Conservation (phyloP, 2,329 filamentous ascomycete genomes). For the Penicillium sp. region DNA sequence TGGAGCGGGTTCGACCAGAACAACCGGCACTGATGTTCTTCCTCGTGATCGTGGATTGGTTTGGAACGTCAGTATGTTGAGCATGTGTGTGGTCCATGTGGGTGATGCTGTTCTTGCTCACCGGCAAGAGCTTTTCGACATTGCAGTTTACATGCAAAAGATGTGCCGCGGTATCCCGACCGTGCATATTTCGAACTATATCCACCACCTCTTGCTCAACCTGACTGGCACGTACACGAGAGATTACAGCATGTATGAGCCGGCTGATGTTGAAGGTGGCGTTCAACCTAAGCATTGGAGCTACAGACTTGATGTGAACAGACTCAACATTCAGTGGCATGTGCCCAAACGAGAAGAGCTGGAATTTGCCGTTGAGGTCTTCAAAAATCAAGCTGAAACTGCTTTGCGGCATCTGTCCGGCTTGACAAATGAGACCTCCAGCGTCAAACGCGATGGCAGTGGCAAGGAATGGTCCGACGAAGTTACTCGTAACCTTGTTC, state of each 20-base stretch:
- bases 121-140: conserved; percentile 83
- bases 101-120: conserved; percentile 86
- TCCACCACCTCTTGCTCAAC: conserved; percentile 93
- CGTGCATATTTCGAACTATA: conserved; percentile 95
- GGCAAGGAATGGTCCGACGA: conserved; percentile 99
- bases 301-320: conserved; percentile 68
- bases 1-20: conserved; percentile 89
- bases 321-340: conserved; percentile 89
- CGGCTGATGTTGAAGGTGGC: conserved; percentile 68
- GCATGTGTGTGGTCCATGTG: conserved; percentile 97
- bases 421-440: conserved; percentile 78
- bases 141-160: conserved; percentile 94
- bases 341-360: conserved; percentile 77
- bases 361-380: conserved; percentile 84
- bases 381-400: conserved; percentile 76
- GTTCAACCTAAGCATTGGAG: conserved; percentile 83
- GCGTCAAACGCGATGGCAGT: conserved; percentile 86
- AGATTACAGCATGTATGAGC: conserved; percentile 85
- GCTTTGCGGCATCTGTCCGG: conserved; percentile 73
- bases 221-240: conserved; percentile 91
- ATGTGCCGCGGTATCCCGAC: conserved; percentile 92
- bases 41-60: conserved; percentile 89
- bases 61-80: conserved; percentile 95
- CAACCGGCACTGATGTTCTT: conserved; percentile 88
- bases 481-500: conserved; percentile 82